A percentile compares a stretch with the other conserved stretches of the same genome.
Evolutionary conservation across 2,329 filamentous ascomycete species (phyloP).

Genomic region (Sporothrix phasma): DNA sequence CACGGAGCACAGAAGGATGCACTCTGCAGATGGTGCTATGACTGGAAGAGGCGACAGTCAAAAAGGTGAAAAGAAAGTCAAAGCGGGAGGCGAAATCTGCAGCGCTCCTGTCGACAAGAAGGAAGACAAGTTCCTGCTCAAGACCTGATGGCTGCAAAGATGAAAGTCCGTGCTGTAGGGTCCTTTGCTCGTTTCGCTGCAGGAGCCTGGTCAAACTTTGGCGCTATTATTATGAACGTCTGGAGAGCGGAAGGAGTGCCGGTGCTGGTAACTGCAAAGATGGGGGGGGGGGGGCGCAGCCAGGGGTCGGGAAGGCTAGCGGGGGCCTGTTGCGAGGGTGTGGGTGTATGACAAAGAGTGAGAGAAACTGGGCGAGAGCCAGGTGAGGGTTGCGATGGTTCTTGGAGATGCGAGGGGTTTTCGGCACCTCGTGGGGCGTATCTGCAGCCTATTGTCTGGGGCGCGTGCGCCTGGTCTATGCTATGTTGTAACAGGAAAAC

Average conservation of each 20-base stretch:
- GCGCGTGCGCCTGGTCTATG: neutral
- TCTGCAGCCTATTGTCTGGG: neutral
- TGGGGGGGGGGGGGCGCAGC: neutral
- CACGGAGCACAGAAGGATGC: neutral
- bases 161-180: neutral
- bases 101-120: neutral
- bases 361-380: neutral
- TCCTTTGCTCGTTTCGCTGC: neutral
- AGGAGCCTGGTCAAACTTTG: neutral
- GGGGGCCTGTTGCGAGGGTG: constrained; percentile 4
- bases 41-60: neutral
- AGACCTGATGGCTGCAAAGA: neutral
- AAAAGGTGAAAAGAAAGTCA: neutral
- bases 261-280: constrained; percentile 10
- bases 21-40: neutral
- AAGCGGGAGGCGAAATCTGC: neutral
- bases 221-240: constrained; percentile 11
- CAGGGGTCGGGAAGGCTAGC: constrained; percentile 7
- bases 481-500: constrained; percentile 1
- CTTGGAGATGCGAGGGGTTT: neutral
- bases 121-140: neutral
- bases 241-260: constrained; percentile 12
- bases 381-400: neutral
- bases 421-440: neutral
- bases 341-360: neutral